Percentiles rank a stretch among this genome's conserved stretches.
These are phyloP conservation scores for Cicer judaicum DNA, from an alignment of 306 rosid species.

Conservation along the genomic window DNA sequence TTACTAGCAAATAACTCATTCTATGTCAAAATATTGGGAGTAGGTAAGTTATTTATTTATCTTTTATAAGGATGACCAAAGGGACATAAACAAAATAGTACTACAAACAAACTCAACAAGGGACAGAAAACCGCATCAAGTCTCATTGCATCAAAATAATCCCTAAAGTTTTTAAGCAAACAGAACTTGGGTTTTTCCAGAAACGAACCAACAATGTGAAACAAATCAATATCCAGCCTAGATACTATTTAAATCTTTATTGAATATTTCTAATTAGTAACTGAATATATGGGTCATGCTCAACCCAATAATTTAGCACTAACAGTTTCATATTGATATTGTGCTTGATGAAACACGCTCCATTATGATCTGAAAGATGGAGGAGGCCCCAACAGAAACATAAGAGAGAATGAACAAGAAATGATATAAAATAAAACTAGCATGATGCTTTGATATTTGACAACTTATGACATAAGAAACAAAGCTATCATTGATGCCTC, in stretches of 20 bases:
- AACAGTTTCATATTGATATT: slow-evolving; percentile 9
- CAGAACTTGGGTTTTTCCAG: background rate
- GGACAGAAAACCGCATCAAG: no score
- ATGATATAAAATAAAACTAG: background rate
- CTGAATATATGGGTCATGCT: background rate
- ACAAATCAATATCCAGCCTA: slow-evolving; percentile 15
- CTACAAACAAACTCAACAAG: no score
- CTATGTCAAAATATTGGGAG: no score
- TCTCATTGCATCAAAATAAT: no score
- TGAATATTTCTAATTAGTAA: background rate
- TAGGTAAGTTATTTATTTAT: no score
- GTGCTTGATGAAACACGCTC: background rate
- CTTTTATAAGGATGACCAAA: no score
- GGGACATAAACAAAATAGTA: no score
- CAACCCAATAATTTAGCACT: background rate
- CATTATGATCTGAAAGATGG: slow-evolving; percentile 15
- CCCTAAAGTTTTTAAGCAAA: background rate
- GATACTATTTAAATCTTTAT: background rate
- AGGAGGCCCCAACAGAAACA: background rate
- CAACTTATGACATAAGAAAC: slow-evolving; percentile 15
- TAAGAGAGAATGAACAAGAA: slow-evolving; percentile 15
- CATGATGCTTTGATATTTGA: background rate
- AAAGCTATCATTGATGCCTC: slow-evolving; percentile 9
- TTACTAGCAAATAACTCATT: no score
- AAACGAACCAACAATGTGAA: slow-evolving; percentile 5